These are phyloP conservation scores for Solanum piurae DNA, from an alignment of 257 asterid genomes.

Conservation along the genomic window DNA sequence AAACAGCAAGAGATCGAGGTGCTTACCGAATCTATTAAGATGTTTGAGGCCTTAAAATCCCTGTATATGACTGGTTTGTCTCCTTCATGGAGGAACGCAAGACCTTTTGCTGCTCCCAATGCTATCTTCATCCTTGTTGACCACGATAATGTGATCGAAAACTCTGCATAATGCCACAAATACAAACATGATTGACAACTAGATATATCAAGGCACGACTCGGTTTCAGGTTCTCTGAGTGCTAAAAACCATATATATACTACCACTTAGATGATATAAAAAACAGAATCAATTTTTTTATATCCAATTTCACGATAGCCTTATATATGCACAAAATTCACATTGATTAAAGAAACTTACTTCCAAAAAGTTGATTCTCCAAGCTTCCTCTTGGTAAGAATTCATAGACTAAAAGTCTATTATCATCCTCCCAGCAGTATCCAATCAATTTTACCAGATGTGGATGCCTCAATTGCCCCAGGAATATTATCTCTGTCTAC, in stretches of 20 bases:
- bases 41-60: slow-evolving; percentile 5
- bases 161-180: neutral
- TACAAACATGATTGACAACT: neutral
- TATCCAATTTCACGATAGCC: neutral
- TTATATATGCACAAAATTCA: neutral
- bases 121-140: slow-evolving; percentile 6
- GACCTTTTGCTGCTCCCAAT: slow-evolving; percentile 5
- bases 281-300: neutral
- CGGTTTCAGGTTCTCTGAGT: neutral
- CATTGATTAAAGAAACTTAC: neutral
- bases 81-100: slow-evolving; percentile 5
- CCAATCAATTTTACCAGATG: slow-evolving; percentile 5
- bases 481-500: slow-evolving; percentile 2
- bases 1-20: neutral
- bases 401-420: slow-evolving; percentile 1
- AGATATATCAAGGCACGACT: neutral
- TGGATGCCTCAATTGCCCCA: slow-evolving; percentile 2
- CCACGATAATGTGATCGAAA: neutral
- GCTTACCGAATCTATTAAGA: neutral
- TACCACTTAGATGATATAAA: neutral
- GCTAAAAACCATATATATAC: neutral
- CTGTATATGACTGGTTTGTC: slow-evolving; percentile 7
- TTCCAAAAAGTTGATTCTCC: slow-evolving; percentile 5
- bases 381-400: slow-evolving; percentile 1
- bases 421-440: slow-evolving; percentile 3